Percentiles rank a stretch among this genome's conserved stretches.
Evolutionary conservation across 495 filamentous ascomycete genomes (phyloP).

Genomic region (Oidiodendron maius): DNA sequence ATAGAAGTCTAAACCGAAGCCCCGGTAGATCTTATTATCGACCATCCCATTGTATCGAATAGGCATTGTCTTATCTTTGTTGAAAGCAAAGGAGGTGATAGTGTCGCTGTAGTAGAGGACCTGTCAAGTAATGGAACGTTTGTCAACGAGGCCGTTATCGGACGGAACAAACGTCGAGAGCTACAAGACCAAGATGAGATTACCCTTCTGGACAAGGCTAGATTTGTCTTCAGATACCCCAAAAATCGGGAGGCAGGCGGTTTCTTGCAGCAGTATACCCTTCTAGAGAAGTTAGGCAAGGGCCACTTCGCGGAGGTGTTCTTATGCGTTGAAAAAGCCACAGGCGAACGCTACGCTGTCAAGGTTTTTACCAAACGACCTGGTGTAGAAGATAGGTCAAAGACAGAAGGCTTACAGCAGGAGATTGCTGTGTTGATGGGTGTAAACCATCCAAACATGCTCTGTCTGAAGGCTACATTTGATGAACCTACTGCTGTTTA

Average conservation of each 20-base stretch:
- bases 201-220: constrained; percentile 70
- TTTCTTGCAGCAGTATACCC: constrained; percentile 81
- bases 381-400: constrained; percentile 72
- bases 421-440: constrained; percentile 96
- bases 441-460: constrained; percentile 89
- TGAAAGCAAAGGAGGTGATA: constrained; percentile 76
- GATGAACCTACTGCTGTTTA: constrained; percentile 89
- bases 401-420: constrained; percentile 80
- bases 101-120: constrained; percentile 82
- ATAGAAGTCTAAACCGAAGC: constrained; percentile 6
- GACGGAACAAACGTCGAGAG: constrained; percentile 85
- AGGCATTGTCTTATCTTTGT: constrained; percentile 86
- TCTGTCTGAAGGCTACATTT: constrained; percentile 93
- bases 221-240: constrained; percentile 89
- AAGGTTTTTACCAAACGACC: constrained; percentile 87
- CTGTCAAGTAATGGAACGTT: constrained; percentile 95
- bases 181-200: constrained; percentile 87
- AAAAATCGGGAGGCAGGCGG: constrained; percentile 63
- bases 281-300: constrained; percentile 84
- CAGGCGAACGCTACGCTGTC: constrained; percentile 80
- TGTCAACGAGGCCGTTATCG: constrained; percentile 86
- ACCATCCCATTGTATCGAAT: constrained; percentile 86
- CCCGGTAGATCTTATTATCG: constrained; percentile 68
- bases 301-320: constrained; percentile 97
- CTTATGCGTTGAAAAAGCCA: constrained; percentile 77